phyloP scores from a whole-genome alignment of 805 yeast species.

The Candida chauliodis region DNA sequence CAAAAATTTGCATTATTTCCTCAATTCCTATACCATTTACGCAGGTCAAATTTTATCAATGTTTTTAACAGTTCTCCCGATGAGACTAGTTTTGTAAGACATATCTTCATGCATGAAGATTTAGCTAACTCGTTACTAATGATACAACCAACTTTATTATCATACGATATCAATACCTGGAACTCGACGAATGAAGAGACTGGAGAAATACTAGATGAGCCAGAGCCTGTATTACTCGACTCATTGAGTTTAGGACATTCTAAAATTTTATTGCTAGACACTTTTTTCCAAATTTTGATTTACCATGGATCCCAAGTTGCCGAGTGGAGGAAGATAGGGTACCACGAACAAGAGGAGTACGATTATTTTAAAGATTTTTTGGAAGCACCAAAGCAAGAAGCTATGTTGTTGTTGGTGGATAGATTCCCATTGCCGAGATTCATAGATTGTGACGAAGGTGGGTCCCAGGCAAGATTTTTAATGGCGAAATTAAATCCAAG shows the following conservation, averaged over 20 bases:
- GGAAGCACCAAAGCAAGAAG: constrained; percentile 61
- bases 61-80: constrained; percentile 71
- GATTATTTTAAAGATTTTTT: constrained; percentile 56
- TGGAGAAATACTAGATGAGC: constrained; percentile 40
- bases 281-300: constrained; percentile 66
- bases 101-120: constrained; percentile 60
- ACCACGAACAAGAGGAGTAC: constrained; percentile 59
- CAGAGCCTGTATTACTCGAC: constrained; percentile 62
- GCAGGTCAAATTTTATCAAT: constrained; percentile 63
- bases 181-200: constrained; percentile 29
- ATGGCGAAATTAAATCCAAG: constrained; percentile 70
- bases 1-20: constrained; percentile 54
- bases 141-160: constrained; percentile 67
- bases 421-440: constrained; percentile 71
- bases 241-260: constrained; percentile 58
- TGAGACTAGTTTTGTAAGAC: constrained; percentile 64
- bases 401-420: constrained; percentile 60
- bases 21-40: constrained; percentile 62
- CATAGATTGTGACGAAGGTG: constrained; percentile 72
- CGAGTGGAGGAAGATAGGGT: constrained; percentile 62
- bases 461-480: constrained; percentile 69
- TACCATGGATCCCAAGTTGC: constrained; percentile 66
- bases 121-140: constrained; percentile 56
- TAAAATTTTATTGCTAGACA: constrained; percentile 56
- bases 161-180: constrained; percentile 47